These are phyloP conservation scores for Lecanoromycetidae sp. DNA, from an alignment of 2,329 filamentous ascomycete genomes.

Conservation along the genomic window DNA sequence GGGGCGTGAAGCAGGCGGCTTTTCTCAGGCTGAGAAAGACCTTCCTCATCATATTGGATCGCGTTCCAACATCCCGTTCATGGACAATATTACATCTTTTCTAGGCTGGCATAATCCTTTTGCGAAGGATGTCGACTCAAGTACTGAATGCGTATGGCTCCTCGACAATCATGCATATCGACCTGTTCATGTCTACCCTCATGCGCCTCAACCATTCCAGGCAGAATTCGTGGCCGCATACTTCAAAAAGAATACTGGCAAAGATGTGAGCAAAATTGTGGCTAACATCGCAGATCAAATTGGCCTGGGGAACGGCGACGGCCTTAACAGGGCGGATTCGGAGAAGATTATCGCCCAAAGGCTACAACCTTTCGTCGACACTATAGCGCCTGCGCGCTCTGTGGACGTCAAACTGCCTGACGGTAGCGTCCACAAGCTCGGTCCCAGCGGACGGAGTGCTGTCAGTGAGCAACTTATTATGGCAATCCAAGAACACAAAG, in stretches of 20 bases:
- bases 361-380: slow-evolving; percentile 59
- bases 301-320: slow-evolving; percentile 45
- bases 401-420: slow-evolving; percentile 51
- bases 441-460: slow-evolving; percentile 60
- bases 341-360: slow-evolving; percentile 46
- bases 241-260: slow-evolving; percentile 60
- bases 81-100: slow-evolving; percentile 20
- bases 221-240: slow-evolving; percentile 75
- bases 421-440: slow-evolving; percentile 37
- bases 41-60: slow-evolving; percentile 20
- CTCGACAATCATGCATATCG: slow-evolving; percentile 80
- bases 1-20: slow-evolving; percentile 21
- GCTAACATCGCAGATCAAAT: slow-evolving; percentile 58
- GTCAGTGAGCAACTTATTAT: slow-evolving; percentile 53
- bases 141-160: slow-evolving; percentile 71
- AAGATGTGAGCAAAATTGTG: slow-evolving; percentile 55
- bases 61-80: slow-evolving; percentile 19
- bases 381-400: slow-evolving; percentile 57
- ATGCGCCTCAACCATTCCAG: slow-evolving; percentile 48
- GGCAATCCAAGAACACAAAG: slow-evolving; percentile 36
- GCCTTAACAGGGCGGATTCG: slow-evolving; percentile 36
- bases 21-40: slow-evolving; percentile 18
- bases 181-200: slow-evolving; percentile 27
- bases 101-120: slow-evolving; percentile 43
- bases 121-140: slow-evolving; percentile 45